These are phyloP conservation scores for Microdochium trichocladiopsis DNA, from an alignment of 2,329 filamentous ascomycete genomes.

Conservation along the genomic window DNA sequence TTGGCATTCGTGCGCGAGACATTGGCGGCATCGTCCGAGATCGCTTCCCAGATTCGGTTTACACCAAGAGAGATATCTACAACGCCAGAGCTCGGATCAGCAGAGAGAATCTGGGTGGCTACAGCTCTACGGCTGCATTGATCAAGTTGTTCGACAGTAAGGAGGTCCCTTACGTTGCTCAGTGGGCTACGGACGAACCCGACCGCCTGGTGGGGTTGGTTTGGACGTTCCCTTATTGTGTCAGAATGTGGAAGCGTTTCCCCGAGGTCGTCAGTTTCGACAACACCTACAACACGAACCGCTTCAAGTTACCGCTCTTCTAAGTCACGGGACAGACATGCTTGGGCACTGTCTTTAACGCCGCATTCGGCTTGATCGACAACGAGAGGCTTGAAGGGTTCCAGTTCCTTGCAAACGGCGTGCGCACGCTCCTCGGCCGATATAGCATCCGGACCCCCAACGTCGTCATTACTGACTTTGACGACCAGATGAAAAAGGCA, in stretches of 20 bases:
- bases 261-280: slow-evolving; percentile 6
- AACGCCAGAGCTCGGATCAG: slow-evolving; percentile 7
- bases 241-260: slow-evolving; percentile 8
- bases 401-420: background rate
- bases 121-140: slow-evolving; percentile 6
- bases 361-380: slow-evolving; percentile 1
- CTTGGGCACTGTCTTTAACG: slow-evolving; percentile 1
- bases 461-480: too few relatives aligned
- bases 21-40: slow-evolving; percentile 4
- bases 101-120: slow-evolving; percentile 7
- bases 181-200: slow-evolving; percentile 7
- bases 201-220: slow-evolving; percentile 8
- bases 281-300: slow-evolving; percentile 9
- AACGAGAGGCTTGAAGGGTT: slow-evolving; percentile 1
- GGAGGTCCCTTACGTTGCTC: slow-evolving; percentile 8
- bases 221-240: slow-evolving; percentile 7
- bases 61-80: slow-evolving; percentile 8
- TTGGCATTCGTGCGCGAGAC: too few relatives aligned
- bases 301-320: slow-evolving; percentile 6
- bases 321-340: slow-evolving; percentile 1
- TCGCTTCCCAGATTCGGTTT: slow-evolving; percentile 3
- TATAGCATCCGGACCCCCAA: too few relatives aligned
- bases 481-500: too few relatives aligned
- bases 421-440: background rate
- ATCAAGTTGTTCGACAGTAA: slow-evolving; percentile 10